Percentiles rank a stretch among this genome's conserved stretches.
Evolutionary conservation across 345 rosid species (phyloP).

Genomic region (Diplotaxis tenuifolia): DNA sequence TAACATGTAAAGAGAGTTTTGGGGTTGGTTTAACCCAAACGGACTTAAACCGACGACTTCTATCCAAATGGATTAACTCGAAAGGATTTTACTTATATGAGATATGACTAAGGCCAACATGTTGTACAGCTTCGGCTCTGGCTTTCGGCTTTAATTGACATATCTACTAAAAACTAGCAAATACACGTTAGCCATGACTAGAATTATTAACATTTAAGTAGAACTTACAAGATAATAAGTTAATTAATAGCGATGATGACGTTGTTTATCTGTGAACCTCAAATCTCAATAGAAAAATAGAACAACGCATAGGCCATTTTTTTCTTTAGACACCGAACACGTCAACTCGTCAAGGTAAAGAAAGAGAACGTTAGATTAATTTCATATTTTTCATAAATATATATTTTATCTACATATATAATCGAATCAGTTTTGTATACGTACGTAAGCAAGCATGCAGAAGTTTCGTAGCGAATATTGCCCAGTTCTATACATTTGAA

Average conservation of each 20-base stretch:
- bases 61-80: too few species aligned
- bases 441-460: not conserved
- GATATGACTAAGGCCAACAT: too few species aligned
- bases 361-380: constrained; percentile 5
- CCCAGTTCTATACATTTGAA: not conserved
- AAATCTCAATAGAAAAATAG: not conserved
- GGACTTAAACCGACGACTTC: too few species aligned
- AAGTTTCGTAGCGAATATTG: not conserved
- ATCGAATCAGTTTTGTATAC: constrained; percentile 27
- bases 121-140: too few species aligned
- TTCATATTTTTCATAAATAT: not conserved
- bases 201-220: not conserved
- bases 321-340: too few species aligned
- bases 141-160: too few species aligned
- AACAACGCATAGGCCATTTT: constrained; percentile 15
- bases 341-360: constrained; percentile 6
- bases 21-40: too few species aligned
- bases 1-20: too few species aligned
- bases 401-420: too few species aligned
- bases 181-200: not conserved
- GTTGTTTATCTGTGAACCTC: not conserved
- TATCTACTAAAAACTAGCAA: too few species aligned
- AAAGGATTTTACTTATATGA: too few species aligned
- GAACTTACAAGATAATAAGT: not conserved
- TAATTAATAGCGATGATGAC: not conserved